Evolutionary conservation across 2,329 filamentous ascomycete species (phyloP), one percentile per base, ranked within the genome.

Genomic region (Amylocarpus encephaloides): DNA sequence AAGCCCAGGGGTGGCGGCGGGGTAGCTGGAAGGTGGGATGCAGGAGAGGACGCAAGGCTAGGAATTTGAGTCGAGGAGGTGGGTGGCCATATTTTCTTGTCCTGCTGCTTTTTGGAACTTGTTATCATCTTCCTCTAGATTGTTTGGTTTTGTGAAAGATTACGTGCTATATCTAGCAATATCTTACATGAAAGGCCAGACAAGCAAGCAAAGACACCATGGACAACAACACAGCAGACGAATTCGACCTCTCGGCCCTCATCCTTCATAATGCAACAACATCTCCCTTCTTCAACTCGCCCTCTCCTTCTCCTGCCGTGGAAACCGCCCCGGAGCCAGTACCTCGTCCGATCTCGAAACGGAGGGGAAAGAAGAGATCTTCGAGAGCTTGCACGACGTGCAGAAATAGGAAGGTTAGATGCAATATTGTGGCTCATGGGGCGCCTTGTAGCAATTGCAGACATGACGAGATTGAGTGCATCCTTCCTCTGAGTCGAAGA

Each of bases 381-480:
- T 53, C 50, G 11, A 46, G 48, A 35, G 53, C 53, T n/a, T 55
- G 53, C 42, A 49, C 48, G 15, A 53, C 44, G 26, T 55, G 53
- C 15, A 52, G 53, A 39, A 15, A 45, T 16, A 48, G 53, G 19
- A 55, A 55, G 41, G 53, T 55, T 16, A 46, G 53, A 15, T 55
- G 53, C 33, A 51, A 55, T 30, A 47, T 55, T 22, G 22, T 53
- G 5, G 44, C 45, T 3, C 47, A 50, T 51, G 53, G 53, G 9
- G 45, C 50, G 10, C 53, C 53, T 9, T 55, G 53, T 44, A 48
- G 43, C 12, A 55, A 55, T 46, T 55, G 53, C 36, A 32, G 43
- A 9, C 53, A 55, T 49, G 50, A 55, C 34, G 53, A 53, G 42
- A 42, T 53, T 35, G 53, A 53, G 2, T 55, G 53, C 39, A 50